Evolutionary conservation across 345 rosid genomes (phyloP).

Genomic region (Rubroshorea leprosula): DNA sequence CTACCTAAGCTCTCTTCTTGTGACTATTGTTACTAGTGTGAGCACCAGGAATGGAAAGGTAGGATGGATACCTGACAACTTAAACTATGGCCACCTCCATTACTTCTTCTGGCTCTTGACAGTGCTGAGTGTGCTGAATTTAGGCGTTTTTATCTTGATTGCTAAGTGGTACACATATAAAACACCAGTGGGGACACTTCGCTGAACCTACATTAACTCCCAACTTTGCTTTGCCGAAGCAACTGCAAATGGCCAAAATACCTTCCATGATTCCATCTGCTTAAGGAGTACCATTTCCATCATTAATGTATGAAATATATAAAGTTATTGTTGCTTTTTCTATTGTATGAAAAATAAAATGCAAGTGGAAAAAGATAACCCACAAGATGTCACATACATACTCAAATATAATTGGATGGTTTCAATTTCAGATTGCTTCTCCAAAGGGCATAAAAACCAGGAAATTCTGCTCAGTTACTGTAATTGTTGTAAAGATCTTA

Average conservation of each 20-base stretch:
- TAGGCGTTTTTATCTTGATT: constrained; percentile 29
- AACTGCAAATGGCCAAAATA: not conserved
- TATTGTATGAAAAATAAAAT: not conserved
- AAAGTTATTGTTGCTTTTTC: not conserved
- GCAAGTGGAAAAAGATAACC: no score
- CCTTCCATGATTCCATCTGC: not conserved
- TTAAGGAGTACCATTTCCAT: not conserved
- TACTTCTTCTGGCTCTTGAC: constrained; percentile 52
- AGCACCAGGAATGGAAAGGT: constrained; percentile 34
- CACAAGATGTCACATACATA: no score
- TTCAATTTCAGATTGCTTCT: no score
- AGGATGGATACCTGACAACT: constrained; percentile 56
- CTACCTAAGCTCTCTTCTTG: constrained; percentile 44
- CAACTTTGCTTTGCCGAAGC: not conserved
- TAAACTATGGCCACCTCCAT: constrained; percentile 45
- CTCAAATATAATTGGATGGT: no score
- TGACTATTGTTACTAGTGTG: constrained; percentile 34
- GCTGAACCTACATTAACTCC: constrained; percentile 7
- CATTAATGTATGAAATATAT: not conserved
- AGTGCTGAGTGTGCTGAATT: constrained; percentile 32
- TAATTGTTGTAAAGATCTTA: no score
- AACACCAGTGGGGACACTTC: constrained; percentile 27
- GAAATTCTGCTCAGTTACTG: no score
- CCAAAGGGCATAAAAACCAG: no score
- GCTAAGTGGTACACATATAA: constrained; percentile 41